phyloP scores from a whole-genome alignment of 2,329 filamentous ascomycete genomes.

The Sporothrix brasiliensis region DNA sequence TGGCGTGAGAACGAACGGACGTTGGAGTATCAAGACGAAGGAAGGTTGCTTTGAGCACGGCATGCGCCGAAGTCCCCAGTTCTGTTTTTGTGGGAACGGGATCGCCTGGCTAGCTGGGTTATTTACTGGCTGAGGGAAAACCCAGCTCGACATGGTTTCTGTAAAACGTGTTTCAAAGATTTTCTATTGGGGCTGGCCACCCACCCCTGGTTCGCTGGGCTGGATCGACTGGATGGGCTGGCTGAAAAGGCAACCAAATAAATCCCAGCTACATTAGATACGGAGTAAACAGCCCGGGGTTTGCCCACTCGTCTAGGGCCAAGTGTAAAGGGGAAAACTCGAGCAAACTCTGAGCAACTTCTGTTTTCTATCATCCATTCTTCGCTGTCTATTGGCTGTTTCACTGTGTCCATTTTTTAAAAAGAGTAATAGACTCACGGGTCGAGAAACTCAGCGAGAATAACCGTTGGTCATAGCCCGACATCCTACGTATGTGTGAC shows the following conservation, averaged over 20 bases:
- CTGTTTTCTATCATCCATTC: neutral
- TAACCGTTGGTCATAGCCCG: constrained; percentile 5
- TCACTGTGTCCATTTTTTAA: constrained; percentile 1
- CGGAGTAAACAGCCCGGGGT: neutral
- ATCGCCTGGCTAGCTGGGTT: constrained; percentile 10
- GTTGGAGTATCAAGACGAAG: neutral
- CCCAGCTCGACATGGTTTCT: neutral
- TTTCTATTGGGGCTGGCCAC: neutral
- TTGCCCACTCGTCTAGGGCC: neutral
- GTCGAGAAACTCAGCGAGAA: neutral
- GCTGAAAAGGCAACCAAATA: neutral
- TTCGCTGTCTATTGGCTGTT: constrained; percentile 13
- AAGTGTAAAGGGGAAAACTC: constrained; percentile 2
- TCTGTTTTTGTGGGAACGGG: constrained; percentile 14
- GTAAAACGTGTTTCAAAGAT: constrained; percentile 16
- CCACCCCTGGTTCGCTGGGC: constrained; percentile 12
- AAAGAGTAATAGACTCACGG: constrained; percentile 1
- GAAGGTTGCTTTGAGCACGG: neutral
- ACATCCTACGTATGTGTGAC: neutral
- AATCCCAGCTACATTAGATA: too few relatives aligned
- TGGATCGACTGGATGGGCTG: neutral
- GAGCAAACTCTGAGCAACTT: neutral
- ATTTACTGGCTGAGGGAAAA: neutral
- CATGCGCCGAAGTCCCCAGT: neutral
- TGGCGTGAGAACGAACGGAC: neutral